Percentiles rank a stretch among this genome's conserved stretches.
Conservation (phyloP, 1,284 basidiomycete genomes). For the Neonothopanus nambi region DNA sequence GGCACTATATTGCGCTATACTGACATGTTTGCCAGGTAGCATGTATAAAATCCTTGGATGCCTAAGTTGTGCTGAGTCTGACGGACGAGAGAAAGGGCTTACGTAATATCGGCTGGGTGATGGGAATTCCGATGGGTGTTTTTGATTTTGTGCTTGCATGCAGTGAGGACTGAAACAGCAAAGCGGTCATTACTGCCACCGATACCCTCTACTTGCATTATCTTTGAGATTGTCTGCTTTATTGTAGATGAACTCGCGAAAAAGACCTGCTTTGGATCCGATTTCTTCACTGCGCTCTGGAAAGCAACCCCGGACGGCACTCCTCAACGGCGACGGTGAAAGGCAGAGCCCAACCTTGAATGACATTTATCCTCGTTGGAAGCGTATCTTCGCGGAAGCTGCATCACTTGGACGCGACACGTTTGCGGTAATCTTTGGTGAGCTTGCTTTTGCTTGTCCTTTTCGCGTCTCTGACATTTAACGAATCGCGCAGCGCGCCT, state of each 20-base stretch:
- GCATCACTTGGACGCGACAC: slow-evolving; percentile 12
- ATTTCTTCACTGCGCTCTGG: slow-evolving; percentile 8
- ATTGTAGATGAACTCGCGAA: slow-evolving; percentile 10
- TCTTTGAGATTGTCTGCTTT: too few species aligned
- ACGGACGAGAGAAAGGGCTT: too few species aligned
- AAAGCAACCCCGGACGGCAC: slow-evolving; percentile 15
- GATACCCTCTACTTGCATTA: too few species aligned
- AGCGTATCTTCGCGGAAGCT: slow-evolving; percentile 29
- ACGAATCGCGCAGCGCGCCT: slow-evolving; percentile 1
- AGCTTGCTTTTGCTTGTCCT: not conserved
- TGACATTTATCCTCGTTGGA: slow-evolving; percentile 14
- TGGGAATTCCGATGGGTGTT: too few species aligned
- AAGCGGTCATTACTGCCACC: too few species aligned
- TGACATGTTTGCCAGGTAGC: too few species aligned
- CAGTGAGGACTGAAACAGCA: too few species aligned
- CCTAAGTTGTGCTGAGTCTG: too few species aligned
- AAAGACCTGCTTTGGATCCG: slow-evolving; percentile 16
- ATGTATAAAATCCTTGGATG: too few species aligned
- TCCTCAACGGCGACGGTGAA: slow-evolving; percentile 10
- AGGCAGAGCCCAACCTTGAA: slow-evolving; percentile 12
- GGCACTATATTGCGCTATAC: too few species aligned
- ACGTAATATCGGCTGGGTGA: too few species aligned
- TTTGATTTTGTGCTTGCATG: too few species aligned
- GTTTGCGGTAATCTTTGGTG: slow-evolving; percentile 6
- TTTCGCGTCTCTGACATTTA: not conserved